Base-by-base conservation (phyloP, 192 early-diverging fungal genomes). In the Helicostylum pulchrum region DNA sequence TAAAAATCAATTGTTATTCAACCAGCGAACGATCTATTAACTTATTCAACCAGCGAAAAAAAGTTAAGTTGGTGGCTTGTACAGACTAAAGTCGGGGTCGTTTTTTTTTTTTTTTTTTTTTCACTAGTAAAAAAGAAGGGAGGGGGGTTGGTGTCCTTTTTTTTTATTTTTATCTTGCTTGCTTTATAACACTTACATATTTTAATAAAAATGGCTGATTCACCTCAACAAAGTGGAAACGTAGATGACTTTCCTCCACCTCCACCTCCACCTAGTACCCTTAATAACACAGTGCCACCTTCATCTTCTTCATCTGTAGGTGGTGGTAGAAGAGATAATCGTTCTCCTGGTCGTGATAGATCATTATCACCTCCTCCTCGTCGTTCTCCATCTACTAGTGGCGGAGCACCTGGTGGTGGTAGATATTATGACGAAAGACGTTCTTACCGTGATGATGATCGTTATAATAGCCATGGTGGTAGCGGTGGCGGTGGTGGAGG, bases 401-500 rank as follows among this genome's bases (percentile, higher is more conserved):
- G 36, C 5, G 36, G 36, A 39, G 9, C 36, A 6, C 36, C 36
- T 9, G 36, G 36, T 4, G 57, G 57, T 44, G 42, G 42, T 9
- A 59, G 57, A 34, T 55, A 63, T 49, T 62, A 69, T 51, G 61
- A 69, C 17, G 67, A 69, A 49, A 61, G 61, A 34, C 51, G 67
- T 9, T 54, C 51, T 42, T 47, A 60, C 23, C 44, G 67, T 21
- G 50, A 69, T 11, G 67, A 69, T 21, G 66, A 67, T 12, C 42
- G 51, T 11, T 69, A 69, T 49, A 53, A 44, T 36, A 51, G 19
- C 36, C 23, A 34, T 55, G 20, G 26, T 11, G 31, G 53, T 12
- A 2, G 26, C 26, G 26, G 26, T 26, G 26, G 26, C 2, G 26
- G n/a, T n/a, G n/a, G n/a, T n/a, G n/a, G n/a, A n/a, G 53, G 8